Conservation (phyloP, 805 yeast species). For the Lachancea sp. region DNA sequence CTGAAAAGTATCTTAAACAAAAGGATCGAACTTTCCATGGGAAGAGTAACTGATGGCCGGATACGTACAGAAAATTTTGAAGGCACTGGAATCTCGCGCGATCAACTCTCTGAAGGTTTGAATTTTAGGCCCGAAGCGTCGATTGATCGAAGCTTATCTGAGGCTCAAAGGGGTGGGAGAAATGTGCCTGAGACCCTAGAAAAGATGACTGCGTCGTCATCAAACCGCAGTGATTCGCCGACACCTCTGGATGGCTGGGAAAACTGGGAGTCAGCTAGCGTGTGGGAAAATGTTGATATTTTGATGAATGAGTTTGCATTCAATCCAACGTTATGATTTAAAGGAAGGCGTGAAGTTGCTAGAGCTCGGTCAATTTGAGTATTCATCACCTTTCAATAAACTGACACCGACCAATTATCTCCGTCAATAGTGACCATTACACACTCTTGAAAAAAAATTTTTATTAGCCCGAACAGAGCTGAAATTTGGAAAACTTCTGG, state of each 20-base stretch:
- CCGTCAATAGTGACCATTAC: not conserved
- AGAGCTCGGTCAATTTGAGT: too few relatives aligned
- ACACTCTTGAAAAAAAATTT: slow-evolving; percentile 2
- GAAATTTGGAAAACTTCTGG: not conserved
- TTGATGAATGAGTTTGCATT: slow-evolving; percentile 92
- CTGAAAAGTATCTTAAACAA: slow-evolving; percentile 16
- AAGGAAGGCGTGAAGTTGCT: too few relatives aligned
- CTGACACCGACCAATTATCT: not conserved
- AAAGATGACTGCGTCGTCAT: not conserved
- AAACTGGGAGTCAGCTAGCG: slow-evolving; percentile 39
- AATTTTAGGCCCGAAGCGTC: slow-evolving; percentile 3
- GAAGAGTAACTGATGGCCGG: not conserved
- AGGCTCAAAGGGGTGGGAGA: not conserved
- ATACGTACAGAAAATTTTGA: not conserved
- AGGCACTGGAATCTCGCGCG: not conserved
- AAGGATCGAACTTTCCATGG: not conserved
- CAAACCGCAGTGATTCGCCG: slow-evolving; percentile 20
- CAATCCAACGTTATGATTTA: slow-evolving; percentile 47
- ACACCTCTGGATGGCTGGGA: slow-evolving; percentile 34
- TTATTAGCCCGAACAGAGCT: slow-evolving; percentile 1
- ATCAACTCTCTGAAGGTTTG: not conserved
- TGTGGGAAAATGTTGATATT: slow-evolving; percentile 74
- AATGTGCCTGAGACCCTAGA: not conserved
- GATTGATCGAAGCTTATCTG: slow-evolving; percentile 1
- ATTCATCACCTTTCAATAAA: not conserved